Conservation (phyloP, 768 basidiomycete species). For the Gloeopeniophorella convolvens region DNA sequence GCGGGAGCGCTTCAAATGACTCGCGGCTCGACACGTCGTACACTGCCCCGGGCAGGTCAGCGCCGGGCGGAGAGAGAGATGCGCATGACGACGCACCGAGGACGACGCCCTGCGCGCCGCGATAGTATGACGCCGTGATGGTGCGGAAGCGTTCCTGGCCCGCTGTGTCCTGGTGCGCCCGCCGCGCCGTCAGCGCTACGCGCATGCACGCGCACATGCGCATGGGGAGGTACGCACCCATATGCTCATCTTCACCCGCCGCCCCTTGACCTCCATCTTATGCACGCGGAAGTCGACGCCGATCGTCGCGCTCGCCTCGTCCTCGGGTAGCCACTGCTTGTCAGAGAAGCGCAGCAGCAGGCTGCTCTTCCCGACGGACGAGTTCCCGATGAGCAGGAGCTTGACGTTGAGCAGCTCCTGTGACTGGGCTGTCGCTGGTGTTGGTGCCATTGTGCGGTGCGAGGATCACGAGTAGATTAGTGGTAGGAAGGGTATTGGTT, state of each 20-base stretch:
- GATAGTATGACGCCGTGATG: slow-evolving; percentile 92
- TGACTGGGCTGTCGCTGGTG: neutral
- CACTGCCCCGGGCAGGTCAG: too few species aligned
- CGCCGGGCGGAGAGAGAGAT: neutral
- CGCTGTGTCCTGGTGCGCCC: slow-evolving; percentile 93
- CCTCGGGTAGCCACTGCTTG: slow-evolving; percentile 89
- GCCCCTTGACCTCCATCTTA: slow-evolving; percentile 80
- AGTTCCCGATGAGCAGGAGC: slow-evolving; percentile 79
- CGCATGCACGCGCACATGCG: neutral
- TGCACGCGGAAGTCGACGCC: slow-evolving; percentile 85
- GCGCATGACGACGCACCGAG: slow-evolving; percentile 41
- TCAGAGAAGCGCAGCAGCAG: slow-evolving; percentile 93
- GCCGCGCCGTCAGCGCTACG: too few species aligned
- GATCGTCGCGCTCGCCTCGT: slow-evolving; percentile 81
- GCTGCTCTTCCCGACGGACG: slow-evolving; percentile 90
- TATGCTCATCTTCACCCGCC: slow-evolving; percentile 88
- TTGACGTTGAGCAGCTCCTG: slow-evolving; percentile 55
- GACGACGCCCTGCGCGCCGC: slow-evolving; percentile 80
- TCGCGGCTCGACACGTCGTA: slow-evolving; percentile 93
- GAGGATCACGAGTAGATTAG: neutral
- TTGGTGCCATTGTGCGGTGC: slow-evolving; percentile 6
- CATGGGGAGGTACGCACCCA: slow-evolving; percentile 65
- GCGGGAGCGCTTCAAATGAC: slow-evolving; percentile 89
- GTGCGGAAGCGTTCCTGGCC: slow-evolving; percentile 97
- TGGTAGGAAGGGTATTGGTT: too few species aligned